These are phyloP conservation scores for Coprinopsis marcescibilis DNA, from an alignment of 768 basidiomycete species.

Conservation along the genomic window DNA sequence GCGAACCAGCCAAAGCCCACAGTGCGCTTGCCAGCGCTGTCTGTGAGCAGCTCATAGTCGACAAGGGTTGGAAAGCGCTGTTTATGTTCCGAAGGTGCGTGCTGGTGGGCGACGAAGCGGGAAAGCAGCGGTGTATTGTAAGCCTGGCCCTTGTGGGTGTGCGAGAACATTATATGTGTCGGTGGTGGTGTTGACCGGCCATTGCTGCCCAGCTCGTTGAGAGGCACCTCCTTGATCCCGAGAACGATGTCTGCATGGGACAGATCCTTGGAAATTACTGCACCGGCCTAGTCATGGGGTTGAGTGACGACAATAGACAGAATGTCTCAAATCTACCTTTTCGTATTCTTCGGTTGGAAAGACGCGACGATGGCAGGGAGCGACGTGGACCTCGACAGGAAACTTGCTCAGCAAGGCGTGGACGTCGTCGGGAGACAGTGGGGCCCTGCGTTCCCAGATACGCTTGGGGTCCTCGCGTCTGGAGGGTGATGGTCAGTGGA, in stretches of 20 bases:
- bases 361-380: constrained; percentile 71
- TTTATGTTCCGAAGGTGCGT: constrained; percentile 2
- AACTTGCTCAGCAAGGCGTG: constrained; percentile 41
- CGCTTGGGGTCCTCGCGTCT: constrained; percentile 74
- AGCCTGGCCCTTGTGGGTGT: constrained; percentile 80
- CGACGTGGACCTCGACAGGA: constrained; percentile 64
- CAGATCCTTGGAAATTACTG: constrained; percentile 52
- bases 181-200: constrained; percentile 28
- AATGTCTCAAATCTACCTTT: constrained; percentile 40
- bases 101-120: constrained; percentile 43
- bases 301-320: not conserved
- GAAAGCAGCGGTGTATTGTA: constrained; percentile 82
- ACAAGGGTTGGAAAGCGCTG: constrained; percentile 36
- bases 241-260: constrained; percentile 66
- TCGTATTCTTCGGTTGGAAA: constrained; percentile 60
- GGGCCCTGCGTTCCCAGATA: constrained; percentile 84
- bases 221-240: constrained; percentile 86
- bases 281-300: constrained; percentile 59
- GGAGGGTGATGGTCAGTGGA: not conserved
- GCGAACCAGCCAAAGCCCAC: constrained; percentile 94
- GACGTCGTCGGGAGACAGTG: constrained; percentile 75
- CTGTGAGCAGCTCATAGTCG: constrained; percentile 82
- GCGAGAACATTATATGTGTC: constrained; percentile 89
- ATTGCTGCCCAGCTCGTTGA: constrained; percentile 51
- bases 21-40: constrained; percentile 56